A percentile compares a stretch with the other conserved stretches of the same genome.
Conservation (phyloP, 768 basidiomycete genomes). For the Podaxis mareebaensis region DNA sequence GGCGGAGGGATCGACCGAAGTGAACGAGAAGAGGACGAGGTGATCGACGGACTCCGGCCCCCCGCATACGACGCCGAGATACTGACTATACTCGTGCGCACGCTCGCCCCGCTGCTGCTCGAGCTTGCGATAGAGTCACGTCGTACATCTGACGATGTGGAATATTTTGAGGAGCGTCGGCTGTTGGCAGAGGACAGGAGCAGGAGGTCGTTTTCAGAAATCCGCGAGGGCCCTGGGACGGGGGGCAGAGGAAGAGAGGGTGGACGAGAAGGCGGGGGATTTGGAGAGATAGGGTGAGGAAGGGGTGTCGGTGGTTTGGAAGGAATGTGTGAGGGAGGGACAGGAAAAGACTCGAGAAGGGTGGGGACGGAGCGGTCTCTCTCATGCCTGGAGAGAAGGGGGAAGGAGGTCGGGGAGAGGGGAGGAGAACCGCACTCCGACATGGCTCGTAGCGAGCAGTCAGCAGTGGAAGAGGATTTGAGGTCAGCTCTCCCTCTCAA, state of each 20-base stretch:
- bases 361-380: slow-evolving; percentile 23
- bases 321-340: slow-evolving; percentile 43
- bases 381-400: neutral
- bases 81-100: neutral
- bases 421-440: neutral
- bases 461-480: neutral
- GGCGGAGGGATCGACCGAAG: slow-evolving; percentile 13
- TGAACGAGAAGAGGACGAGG: slow-evolving; percentile 16
- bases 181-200: slow-evolving; percentile 32
- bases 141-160: slow-evolving; percentile 17
- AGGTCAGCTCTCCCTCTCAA: neutral
- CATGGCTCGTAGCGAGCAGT: neutral
- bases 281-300: slow-evolving; percentile 28
- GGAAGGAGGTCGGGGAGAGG: no score
- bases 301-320: slow-evolving; percentile 21
- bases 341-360: slow-evolving; percentile 42
- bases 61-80: neutral
- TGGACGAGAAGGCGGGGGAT: slow-evolving; percentile 61
- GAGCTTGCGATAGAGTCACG: slow-evolving; percentile 26
- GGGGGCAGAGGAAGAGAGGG: slow-evolving; percentile 64
- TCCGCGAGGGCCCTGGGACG: slow-evolving; percentile 60
- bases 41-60: slow-evolving; percentile 4
- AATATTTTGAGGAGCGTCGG: slow-evolving; percentile 27
- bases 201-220: slow-evolving; percentile 48
- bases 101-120: slow-evolving; percentile 18